Percentiles rank a stretch among this genome's conserved stretches.
Conservation (phyloP, 1,139 yeast genomes). For the Pneumocystis sp. region DNA sequence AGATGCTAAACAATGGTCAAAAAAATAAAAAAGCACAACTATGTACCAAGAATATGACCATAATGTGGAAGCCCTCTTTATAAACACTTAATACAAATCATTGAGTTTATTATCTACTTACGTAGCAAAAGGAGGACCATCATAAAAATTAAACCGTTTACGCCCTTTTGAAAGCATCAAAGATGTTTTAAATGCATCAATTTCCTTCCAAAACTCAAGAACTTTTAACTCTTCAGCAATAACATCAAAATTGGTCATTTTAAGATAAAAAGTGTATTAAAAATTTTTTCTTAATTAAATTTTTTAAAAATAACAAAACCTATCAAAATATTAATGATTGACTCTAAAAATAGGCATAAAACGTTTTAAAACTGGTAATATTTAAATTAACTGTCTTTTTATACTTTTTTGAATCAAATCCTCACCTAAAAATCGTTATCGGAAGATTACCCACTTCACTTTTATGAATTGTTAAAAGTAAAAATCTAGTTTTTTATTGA, state of each 20-base stretch:
- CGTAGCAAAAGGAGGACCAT: conserved; percentile 99
- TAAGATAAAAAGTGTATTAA: neutral
- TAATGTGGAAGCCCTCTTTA: conserved; percentile 64
- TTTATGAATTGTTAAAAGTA: too few species aligned
- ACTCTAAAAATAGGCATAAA: too few species aligned
- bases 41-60: conserved; percentile 96
- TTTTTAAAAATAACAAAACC: too few species aligned
- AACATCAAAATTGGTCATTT: neutral
- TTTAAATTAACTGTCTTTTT: neutral
- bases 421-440: neutral
- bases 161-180: conserved; percentile 68
- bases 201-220: conserved; percentile 67
- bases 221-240: conserved; percentile 62
- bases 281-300: neutral
- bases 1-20: neutral
- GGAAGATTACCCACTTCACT: too few species aligned
- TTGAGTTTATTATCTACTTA: conserved; percentile 30
- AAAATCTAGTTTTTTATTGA: too few species aligned
- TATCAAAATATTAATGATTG: too few species aligned
- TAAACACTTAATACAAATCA: neutral
- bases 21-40: conserved; percentile 33
- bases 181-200: conserved; percentile 83
- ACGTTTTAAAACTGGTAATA: too few species aligned
- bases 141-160: conserved; percentile 84
- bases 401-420: neutral